A percentile compares a stretch with the other conserved stretches of the same genome.
Conservation (phyloP, 2,329 filamentous ascomycete genomes). For the Metarhizium anisopliae region DNA sequence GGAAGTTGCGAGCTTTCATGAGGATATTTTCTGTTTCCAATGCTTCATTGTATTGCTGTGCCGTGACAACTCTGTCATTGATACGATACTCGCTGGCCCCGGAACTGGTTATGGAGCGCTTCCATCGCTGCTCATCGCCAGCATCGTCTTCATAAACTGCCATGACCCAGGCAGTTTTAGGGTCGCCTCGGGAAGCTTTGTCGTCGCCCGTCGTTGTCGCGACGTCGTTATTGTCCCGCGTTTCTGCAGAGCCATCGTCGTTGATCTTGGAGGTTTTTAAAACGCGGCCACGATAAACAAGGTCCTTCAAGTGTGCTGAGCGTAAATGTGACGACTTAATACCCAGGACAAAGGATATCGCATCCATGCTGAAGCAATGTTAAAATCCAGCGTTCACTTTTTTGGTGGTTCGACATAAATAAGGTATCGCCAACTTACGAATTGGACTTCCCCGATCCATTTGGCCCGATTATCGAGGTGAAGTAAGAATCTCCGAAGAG, state of each 20-base stretch:
- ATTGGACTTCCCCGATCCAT: constrained; percentile 99
- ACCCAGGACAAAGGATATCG: constrained; percentile 95
- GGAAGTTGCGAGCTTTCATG: constrained; percentile 95
- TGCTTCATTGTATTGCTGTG: constrained; percentile 86
- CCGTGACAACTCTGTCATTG: constrained; percentile 82
- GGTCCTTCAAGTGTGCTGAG: constrained; percentile 84
- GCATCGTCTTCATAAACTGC: constrained; percentile 97
- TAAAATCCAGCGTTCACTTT: neutral
- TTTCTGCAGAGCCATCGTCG: constrained; percentile 69
- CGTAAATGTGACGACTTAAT: constrained; percentile 98
- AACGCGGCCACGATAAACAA: constrained; percentile 92
- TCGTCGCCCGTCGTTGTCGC: constrained; percentile 48
- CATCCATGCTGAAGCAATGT: constrained; percentile 68
- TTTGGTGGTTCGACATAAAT: neutral
- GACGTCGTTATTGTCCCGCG: constrained; percentile 54
- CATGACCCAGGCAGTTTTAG: constrained; percentile 97
- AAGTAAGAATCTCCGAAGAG: constrained; percentile 98
- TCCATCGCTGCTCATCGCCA: constrained; percentile 91
- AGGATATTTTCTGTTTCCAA: constrained; percentile 92
- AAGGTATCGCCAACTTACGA: constrained; percentile 51
- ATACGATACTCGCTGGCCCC: constrained; percentile 94
- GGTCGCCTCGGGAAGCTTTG: constrained; percentile 66
- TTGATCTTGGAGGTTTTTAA: constrained; percentile 89
- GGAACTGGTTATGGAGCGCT: constrained; percentile 80
- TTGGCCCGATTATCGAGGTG: constrained; percentile 97